Base-by-base conservation (phyloP, 345 rosid genomes). In the Physaria fendleri region DNA sequence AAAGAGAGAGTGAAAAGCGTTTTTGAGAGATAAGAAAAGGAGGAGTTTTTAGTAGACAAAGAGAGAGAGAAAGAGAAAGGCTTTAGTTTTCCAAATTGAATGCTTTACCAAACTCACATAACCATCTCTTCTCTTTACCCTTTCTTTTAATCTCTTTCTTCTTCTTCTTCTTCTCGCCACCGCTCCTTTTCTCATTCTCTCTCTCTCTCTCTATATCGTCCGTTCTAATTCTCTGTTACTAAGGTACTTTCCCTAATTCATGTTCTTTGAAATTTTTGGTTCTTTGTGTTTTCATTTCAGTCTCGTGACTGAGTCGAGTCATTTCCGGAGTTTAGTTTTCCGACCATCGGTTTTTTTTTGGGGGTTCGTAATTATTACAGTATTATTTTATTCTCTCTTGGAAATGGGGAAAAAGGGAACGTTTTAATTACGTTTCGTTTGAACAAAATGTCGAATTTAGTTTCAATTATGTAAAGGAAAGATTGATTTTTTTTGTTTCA, bases 21-120 rank as follows among this genome's bases (percentile, higher is more conserved):
- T 20, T 14, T 24, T 5, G 52, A 68, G 48, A 40, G 58, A 75
- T 18, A 65, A 42, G 44, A 74, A 74, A 14, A 68, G 42, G 55
- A 30, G 77, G 66, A 69, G 64, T 59, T 77, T 77, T 61, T 69
- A 35, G 56, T 23, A 52, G 59, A 24, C 40, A 61, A 65, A n/a
- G n/a, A n/a, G n/a, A n/a, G n/a, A n/a, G n/a, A n/a, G n/a, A n/a
- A n/a, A n/a, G 52, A 41, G 39, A 50, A 51, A 51, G 68, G 51
- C 41, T 23, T 23, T 34, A 62, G 66, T 69, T 68, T 52, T 65
- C 71, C 72, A 55, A 66, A 77, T 73, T 82, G 77, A 81, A 82
- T 79, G 84, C 85, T 76, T 79, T 77, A 88, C 90, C 94, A 68
- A 85, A 85, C 88, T 73, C 85, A 59, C 52, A 71, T 40, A 45